Evolutionary conservation across 352 stramenopile species (phyloP).

Genomic region (Phytopythium ostracodes): DNA sequence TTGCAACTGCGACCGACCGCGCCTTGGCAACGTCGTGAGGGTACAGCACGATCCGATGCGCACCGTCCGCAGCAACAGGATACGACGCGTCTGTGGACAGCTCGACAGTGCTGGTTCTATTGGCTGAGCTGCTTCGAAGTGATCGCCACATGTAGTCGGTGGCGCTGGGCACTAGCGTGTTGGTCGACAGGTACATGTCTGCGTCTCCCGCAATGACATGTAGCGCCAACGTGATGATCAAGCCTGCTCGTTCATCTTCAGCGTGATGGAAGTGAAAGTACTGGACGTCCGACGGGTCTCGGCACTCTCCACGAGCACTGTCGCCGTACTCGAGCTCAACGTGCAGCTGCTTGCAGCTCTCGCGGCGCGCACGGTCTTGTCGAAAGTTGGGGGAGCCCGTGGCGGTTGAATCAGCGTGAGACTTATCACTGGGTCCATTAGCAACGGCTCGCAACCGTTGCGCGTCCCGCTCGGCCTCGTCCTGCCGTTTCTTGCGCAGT

Average conservation of each 20-base stretch:
- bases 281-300: conserved; percentile 13
- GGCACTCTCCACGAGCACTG: conserved; percentile 24
- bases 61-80: conserved; percentile 6
- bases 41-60: conserved; percentile 56
- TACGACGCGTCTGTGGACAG: not conserved
- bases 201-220: conserved; percentile 39
- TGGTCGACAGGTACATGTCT: conserved; percentile 62
- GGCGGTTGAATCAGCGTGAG: conserved; percentile 2
- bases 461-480: conserved; percentile 48
- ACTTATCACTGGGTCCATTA: conserved; percentile 10
- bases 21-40: conserved; percentile 33
- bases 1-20: not conserved
- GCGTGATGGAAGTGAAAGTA: conserved; percentile 65
- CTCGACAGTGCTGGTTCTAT: not conserved
- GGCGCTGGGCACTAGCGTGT: conserved; percentile 57
- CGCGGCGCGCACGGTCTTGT: conserved; percentile 39
- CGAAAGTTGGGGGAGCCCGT: conserved; percentile 32
- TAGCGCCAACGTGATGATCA: conserved; percentile 64
- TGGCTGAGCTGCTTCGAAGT: conserved; percentile 11
- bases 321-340: conserved; percentile 51
- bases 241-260: conserved; percentile 13
- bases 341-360: conserved; percentile 46
- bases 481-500: conserved; percentile 59
- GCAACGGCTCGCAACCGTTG: conserved; percentile 30
- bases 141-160: conserved; percentile 75